These are phyloP conservation scores for Cyberlindnera euphorbiae DNA, from an alignment of 805 yeast genomes.

Conservation along the genomic window DNA sequence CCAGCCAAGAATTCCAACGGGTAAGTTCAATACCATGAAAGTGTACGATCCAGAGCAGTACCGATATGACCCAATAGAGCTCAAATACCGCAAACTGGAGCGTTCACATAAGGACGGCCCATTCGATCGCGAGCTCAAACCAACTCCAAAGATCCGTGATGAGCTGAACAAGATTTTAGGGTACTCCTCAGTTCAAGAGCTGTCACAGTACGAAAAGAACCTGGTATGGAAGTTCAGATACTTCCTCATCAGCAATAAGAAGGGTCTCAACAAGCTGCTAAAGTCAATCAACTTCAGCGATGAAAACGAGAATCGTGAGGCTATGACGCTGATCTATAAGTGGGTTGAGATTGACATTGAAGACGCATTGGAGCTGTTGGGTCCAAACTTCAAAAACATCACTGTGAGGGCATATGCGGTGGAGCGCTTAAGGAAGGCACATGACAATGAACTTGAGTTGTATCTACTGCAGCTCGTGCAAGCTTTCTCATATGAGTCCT, in stretches of 20 bases:
- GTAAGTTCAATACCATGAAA: conserved; percentile 30
- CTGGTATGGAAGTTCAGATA: conserved; percentile 89
- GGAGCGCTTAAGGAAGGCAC: conserved; percentile 70
- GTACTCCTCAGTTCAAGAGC: conserved; percentile 79
- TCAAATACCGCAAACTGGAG: conserved; percentile 78
- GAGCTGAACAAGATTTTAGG: conserved; percentile 62
- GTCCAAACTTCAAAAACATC: conserved; percentile 69
- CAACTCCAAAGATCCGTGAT: conserved; percentile 77
- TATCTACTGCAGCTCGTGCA: conserved; percentile 88
- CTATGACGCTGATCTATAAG: conserved; percentile 61
- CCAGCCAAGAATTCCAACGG: conserved; percentile 28
- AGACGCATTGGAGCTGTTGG: conserved; percentile 80
- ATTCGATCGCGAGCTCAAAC: conserved; percentile 80
- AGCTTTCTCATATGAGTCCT: conserved; percentile 73
- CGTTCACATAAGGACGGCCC: conserved; percentile 76
- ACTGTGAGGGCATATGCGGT: conserved; percentile 86
- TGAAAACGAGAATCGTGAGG: conserved; percentile 73
- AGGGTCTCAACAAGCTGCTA: conserved; percentile 72
- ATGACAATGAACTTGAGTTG: conserved; percentile 73
- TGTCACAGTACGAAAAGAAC: conserved; percentile 79
- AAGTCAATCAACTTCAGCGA: conserved; percentile 89
- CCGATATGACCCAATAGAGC: conserved; percentile 78
- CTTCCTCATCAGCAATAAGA: conserved; percentile 63
- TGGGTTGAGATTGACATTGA: conserved; percentile 79
- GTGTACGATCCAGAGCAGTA: conserved; percentile 69